Base-by-base conservation (phyloP, 179 eudicot species). In the Nepenthes alata region DNA sequence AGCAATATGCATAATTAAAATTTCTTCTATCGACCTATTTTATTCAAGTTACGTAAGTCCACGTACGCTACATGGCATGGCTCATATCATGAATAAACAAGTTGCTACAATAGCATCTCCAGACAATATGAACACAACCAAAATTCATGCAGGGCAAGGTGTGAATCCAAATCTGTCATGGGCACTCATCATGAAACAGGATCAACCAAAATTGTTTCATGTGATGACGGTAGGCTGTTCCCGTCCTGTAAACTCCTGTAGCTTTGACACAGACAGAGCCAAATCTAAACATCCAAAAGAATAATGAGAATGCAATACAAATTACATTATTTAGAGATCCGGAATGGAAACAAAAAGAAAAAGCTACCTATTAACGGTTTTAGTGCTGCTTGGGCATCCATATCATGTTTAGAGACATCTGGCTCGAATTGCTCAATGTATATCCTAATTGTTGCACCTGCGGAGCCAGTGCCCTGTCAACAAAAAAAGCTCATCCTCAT, bases 211-310 rank as follows among this genome's bases (percentile, higher is more conserved):
- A 56, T 63, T 38, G 54, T 14, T 71, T 74, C 76, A 91, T 67
- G 98, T 91, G 67, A 91, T 89, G 67, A 93, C 97, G 35, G 97
- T 93, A 70, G 98, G 98, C 78, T 81, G 75, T 75, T 87, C 97
- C 70, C 95, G 79, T 73, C 98, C 94, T 11, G 94, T 85, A 72
- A 89, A 93, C 25, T 93, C 95, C 71, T 87, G 85, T 62, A 93
- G 80, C 85, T 93, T 93, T 36, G 97, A 93, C 37, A 81, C 59
- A 35, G 88, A 80, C 54, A 86, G 74, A 6, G 95, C 96, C 74
- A 93, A 77, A 82, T 87, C 98, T 93, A 67, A 63, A 58, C 55
- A 72, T 11, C 48, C 37, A 66, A 53, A 37, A 53, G 41, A 41
- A 38, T 5, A 63, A 60, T 70, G 4, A 77, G 72, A 53, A 49